Conservation (phyloP, 2,329 filamentous ascomycete species). For the Fusarium sp. region DNA sequence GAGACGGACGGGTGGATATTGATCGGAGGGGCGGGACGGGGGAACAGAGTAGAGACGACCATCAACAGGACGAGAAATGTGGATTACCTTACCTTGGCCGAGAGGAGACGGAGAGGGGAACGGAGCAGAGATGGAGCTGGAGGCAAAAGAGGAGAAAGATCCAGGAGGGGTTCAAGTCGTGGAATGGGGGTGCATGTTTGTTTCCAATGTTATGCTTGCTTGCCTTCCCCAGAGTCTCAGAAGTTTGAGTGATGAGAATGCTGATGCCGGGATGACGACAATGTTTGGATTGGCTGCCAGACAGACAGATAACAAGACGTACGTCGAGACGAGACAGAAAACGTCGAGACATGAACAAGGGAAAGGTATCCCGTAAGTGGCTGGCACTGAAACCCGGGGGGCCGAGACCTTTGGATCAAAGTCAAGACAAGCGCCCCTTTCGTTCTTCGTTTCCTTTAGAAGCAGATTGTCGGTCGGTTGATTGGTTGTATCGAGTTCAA, state of each 20-base stretch:
- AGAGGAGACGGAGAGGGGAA: neutral
- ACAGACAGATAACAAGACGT: constrained; percentile 21
- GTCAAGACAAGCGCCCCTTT: constrained; percentile 19
- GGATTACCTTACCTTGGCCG: constrained; percentile 18
- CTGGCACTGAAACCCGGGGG: constrained; percentile 17
- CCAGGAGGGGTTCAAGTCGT: neutral
- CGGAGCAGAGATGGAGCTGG: neutral
- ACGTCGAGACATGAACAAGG: constrained; percentile 13
- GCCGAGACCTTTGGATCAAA: constrained; percentile 10
- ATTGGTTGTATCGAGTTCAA: constrained; percentile 7
- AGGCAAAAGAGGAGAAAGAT: neutral
- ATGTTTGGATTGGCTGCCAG: constrained; percentile 13
- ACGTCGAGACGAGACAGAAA: constrained; percentile 15
- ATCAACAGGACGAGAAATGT: constrained; percentile 25
- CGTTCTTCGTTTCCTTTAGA: neutral
- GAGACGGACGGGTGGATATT: constrained; percentile 31
- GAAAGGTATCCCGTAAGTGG: constrained; percentile 10
- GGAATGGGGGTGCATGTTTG: constrained; percentile 21
- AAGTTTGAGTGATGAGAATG: constrained; percentile 18
- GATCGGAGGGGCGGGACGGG: constrained; percentile 20
- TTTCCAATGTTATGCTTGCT: neutral
- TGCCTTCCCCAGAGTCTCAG: constrained; percentile 38
- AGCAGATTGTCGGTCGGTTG: neutral
- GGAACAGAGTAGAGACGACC: neutral
- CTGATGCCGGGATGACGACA: constrained; percentile 34